Evolutionary conservation across 2,329 filamentous ascomycete genomes (phyloP).

Genomic region (Monilinia laxa): DNA sequence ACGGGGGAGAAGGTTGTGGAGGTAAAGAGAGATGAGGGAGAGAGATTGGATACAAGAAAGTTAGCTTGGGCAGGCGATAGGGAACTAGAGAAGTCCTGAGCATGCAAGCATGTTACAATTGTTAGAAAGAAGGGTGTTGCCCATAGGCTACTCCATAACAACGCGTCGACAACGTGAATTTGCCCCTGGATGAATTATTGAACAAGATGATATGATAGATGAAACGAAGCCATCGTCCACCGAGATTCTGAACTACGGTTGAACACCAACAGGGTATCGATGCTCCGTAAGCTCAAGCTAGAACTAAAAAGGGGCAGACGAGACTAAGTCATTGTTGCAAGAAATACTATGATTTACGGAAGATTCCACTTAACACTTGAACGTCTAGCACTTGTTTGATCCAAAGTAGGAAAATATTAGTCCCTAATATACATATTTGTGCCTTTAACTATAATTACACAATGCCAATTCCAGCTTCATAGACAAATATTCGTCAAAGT

Average conservation of each 20-base stretch:
- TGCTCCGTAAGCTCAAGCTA: background rate
- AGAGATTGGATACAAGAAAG: conserved; percentile 35
- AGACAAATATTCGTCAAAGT: background rate
- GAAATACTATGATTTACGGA: background rate
- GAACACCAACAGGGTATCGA: background rate
- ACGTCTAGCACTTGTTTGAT: background rate
- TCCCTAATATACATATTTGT: background rate
- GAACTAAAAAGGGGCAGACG: background rate
- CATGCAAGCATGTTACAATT: background rate
- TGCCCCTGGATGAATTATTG: background rate
- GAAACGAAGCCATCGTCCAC: background rate
- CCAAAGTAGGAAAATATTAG: background rate
- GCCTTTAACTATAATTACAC: background rate
- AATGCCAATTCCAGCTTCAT: background rate
- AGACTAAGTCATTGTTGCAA: background rate
- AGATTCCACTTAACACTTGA: background rate
- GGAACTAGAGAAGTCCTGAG: conserved; percentile 13
- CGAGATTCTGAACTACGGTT: background rate
- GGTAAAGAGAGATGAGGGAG: conserved; percentile 31
- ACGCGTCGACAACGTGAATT: background rate
- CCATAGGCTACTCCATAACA: background rate
- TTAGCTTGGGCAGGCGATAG: conserved; percentile 33
- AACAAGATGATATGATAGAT: background rate
- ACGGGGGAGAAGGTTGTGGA: conserved; percentile 36
- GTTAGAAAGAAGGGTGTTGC: background rate